Evolutionary conservation across 495 filamentous ascomycete genomes (phyloP).

Genomic region (Poronia punctata): DNA sequence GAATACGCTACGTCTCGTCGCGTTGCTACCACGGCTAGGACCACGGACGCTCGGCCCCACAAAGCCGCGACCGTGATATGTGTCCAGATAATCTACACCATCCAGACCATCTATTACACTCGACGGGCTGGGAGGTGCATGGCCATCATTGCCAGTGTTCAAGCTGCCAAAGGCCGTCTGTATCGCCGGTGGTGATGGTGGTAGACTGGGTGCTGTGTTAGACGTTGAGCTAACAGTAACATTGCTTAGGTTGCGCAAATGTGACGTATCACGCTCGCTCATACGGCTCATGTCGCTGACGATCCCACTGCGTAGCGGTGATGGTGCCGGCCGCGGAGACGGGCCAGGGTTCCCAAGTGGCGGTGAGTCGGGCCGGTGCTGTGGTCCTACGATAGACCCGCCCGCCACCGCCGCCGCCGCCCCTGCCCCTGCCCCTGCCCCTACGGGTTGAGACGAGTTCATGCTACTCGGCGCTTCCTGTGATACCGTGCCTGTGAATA

Average conservation of each 20-base stretch:
- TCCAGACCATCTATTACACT: constrained; percentile 12
- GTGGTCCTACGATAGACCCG: not conserved
- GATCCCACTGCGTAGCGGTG: constrained; percentile 15
- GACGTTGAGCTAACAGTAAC: constrained; percentile 33
- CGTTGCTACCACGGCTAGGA: not conserved
- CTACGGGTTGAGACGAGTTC: constrained; percentile 8
- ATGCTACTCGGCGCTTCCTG: constrained; percentile 12
- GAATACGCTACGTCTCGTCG: constrained; percentile 30
- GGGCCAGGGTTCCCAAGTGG: constrained; percentile 16
- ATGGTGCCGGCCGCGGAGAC: constrained; percentile 3
- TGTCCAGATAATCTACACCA: constrained; percentile 22
- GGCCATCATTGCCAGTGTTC: constrained; percentile 7
- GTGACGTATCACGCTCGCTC: constrained; percentile 34
- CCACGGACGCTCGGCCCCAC: not conserved
- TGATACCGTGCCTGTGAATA: constrained; percentile 2
- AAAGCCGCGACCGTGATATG: constrained; percentile 5
- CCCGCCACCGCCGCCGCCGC: not conserved
- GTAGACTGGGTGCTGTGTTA: constrained; percentile 6
- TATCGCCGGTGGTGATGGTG: constrained; percentile 7
- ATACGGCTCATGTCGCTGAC: constrained; percentile 36
- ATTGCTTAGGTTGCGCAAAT: constrained; percentile 42
- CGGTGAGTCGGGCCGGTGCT: constrained; percentile 25
- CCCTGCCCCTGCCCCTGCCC: not conserved
- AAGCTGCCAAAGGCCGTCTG: constrained; percentile 2
- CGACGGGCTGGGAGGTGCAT: constrained; percentile 18